phyloP scores from a whole-genome alignment of 2,329 filamentous ascomycete genomes.

The Claviceps sorghi region DNA sequence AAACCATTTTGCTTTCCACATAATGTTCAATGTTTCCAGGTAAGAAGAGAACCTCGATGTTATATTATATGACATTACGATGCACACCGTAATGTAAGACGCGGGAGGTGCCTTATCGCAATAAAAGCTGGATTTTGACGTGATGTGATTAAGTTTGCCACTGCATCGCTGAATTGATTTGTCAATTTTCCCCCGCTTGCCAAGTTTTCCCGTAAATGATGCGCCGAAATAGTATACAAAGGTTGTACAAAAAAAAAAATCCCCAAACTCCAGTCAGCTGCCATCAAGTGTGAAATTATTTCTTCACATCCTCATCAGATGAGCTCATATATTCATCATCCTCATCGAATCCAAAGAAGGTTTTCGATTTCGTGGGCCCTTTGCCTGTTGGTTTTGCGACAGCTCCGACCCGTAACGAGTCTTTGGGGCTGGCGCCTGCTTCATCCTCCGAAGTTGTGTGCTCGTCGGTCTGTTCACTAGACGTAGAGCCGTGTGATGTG shows the following conservation, averaged over 20 bases:
- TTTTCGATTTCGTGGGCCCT: constrained; percentile 25
- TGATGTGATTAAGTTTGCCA: background rate
- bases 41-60: background rate
- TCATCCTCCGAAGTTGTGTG: constrained; percentile 21
- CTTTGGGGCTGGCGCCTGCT: constrained; percentile 28
- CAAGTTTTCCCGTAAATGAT: background rate
- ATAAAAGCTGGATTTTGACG: background rate
- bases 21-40: constrained; percentile 6
- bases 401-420: constrained; percentile 34
- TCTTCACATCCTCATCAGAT: constrained; percentile 39
- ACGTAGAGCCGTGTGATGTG: constrained; percentile 35
- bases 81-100: background rate
- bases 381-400: constrained; percentile 21
- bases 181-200: background rate
- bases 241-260: background rate
- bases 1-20: constrained; percentile 8
- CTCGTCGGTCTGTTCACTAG: constrained; percentile 17
- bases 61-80: too few relatives aligned
- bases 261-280: background rate
- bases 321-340: constrained; percentile 63
- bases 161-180: background rate
- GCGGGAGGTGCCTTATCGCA: background rate
- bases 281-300: background rate
- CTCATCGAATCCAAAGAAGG: constrained; percentile 67
- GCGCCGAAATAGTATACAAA: background rate